Conservation (phyloP, 2,329 filamentous ascomycete species). For the Botrytis deweyae region DNA sequence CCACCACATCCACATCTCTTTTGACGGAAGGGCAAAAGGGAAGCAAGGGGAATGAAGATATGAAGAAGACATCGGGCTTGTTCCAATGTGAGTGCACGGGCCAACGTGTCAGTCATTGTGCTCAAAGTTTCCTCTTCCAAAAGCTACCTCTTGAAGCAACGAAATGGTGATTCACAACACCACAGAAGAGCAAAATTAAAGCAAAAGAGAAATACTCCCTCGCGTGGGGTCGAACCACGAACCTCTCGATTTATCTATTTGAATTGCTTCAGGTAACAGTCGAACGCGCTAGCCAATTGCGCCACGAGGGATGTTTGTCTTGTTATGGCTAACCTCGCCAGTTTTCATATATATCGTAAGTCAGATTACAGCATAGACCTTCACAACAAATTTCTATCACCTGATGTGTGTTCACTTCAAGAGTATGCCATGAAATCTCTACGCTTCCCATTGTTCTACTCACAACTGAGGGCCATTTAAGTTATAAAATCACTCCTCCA, state of each 20-base stretch:
- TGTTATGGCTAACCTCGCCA: fast-evolving
- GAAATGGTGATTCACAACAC: neutral
- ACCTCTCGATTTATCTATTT: constrained; percentile 10
- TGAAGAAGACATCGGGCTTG: neutral
- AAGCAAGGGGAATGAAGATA: neutral
- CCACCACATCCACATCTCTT: constrained; percentile 4
- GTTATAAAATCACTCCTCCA: neutral
- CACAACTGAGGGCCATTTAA: neutral
- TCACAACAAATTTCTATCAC: neutral
- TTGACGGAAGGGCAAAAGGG: neutral
- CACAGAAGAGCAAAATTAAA: neutral
- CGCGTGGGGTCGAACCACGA: constrained; percentile 15
- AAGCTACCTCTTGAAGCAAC: neutral
- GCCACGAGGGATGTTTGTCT: constrained; percentile 17
- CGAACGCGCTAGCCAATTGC: constrained; percentile 23
- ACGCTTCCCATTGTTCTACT: neutral
- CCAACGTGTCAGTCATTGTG: neutral
- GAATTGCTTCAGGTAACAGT: constrained; percentile 11
- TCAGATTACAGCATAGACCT: neutral
- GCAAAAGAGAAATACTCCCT: neutral
- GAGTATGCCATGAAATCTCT: neutral
- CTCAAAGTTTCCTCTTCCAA: neutral
- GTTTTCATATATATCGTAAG: no score
- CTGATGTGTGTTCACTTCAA: neutral
- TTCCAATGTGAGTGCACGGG: neutral